A percentile compares a stretch with the other conserved stretches of the same genome.
phyloP scores from a whole-genome alignment of 805 yeast genomes.

The Candida dajiaensis region DNA sequence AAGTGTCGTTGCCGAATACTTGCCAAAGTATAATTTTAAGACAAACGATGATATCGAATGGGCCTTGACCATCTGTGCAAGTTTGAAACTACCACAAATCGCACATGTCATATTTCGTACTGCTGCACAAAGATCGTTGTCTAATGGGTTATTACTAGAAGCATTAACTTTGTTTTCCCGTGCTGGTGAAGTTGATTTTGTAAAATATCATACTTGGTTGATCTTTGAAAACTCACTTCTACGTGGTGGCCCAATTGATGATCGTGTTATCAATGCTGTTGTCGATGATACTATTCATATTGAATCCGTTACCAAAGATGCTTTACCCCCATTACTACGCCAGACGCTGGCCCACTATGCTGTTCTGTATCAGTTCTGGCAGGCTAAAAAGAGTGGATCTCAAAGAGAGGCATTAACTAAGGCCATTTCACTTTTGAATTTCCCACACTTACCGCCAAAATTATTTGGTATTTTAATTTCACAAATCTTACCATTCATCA shows the following conservation, averaged over 20 bases:
- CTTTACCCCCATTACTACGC: conserved; percentile 49
- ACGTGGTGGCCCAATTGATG: conserved; percentile 48
- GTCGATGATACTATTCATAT: conserved; percentile 32
- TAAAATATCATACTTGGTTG: conserved; percentile 49
- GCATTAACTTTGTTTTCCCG: conserved; percentile 59
- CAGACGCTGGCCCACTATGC: conserved; percentile 73
- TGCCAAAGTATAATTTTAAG: conserved; percentile 55
- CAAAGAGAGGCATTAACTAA: conserved; percentile 25
- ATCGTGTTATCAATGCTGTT: conserved; percentile 46
- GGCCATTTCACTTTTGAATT: conserved; percentile 36
- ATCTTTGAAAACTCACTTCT: conserved; percentile 56
- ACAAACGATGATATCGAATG: conserved; percentile 78
- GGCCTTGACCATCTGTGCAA: conserved; percentile 68
- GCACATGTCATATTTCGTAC: conserved; percentile 44
- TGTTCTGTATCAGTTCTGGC: conserved; percentile 46
- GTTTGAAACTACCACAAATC: conserved; percentile 53
- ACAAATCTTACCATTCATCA: conserved; percentile 41
- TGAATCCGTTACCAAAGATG: conserved; percentile 20
- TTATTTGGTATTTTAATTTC: conserved; percentile 43
- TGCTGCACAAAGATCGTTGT: conserved; percentile 23
- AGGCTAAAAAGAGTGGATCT: conserved; percentile 24
- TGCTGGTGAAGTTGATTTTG: conserved; percentile 50
- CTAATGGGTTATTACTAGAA: conserved; percentile 37
- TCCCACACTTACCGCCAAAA: conserved; percentile 48
- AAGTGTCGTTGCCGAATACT: conserved; percentile 45